Conservation (phyloP, 1,284 basidiomycete genomes). For the Kalmanozyma brasiliensis region DNA sequence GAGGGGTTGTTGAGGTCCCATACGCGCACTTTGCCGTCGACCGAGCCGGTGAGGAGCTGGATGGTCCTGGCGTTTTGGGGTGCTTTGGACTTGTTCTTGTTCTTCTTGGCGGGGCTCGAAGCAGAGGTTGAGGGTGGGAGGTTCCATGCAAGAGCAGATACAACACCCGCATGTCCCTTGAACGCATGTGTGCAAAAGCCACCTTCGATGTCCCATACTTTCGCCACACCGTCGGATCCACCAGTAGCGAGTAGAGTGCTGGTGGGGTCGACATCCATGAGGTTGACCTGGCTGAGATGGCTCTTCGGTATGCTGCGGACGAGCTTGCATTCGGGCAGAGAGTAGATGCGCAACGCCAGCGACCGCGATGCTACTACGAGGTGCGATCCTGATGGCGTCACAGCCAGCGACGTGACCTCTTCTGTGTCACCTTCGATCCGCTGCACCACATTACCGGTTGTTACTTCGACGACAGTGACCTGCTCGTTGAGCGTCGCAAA, state of each 20-base stretch:
- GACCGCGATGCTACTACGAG: conserved; percentile 71
- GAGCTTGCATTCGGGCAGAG: conserved; percentile 69
- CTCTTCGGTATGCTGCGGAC: conserved; percentile 81
- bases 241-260: conserved; percentile 92
- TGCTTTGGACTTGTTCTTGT: conserved; percentile 20
- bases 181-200: conserved; percentile 95
- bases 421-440: conserved; percentile 68
- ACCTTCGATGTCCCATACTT: conserved; percentile 90
- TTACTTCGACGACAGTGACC: conserved; percentile 82
- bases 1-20: conserved; percentile 62
- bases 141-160: conserved; percentile 88
- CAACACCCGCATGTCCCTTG: conserved; percentile 89
- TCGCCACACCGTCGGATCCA: conserved; percentile 92
- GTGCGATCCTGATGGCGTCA: conserved; percentile 65
- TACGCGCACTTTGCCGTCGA: conserved; percentile 68
- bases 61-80: conserved; percentile 70
- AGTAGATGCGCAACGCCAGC: conserved; percentile 71
- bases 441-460: conserved; percentile 76
- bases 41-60: conserved; percentile 86
- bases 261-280: conserved; percentile 81
- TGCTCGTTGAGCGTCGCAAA: conserved; percentile 89
- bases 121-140: conserved; percentile 74
- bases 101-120: not conserved
- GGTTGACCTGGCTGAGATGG: conserved; percentile 91
- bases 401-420: conserved; percentile 70